Evolutionary conservation across 495 filamentous ascomycete genomes (phyloP).

Genomic region (Barbatosphaeria neglecta): DNA sequence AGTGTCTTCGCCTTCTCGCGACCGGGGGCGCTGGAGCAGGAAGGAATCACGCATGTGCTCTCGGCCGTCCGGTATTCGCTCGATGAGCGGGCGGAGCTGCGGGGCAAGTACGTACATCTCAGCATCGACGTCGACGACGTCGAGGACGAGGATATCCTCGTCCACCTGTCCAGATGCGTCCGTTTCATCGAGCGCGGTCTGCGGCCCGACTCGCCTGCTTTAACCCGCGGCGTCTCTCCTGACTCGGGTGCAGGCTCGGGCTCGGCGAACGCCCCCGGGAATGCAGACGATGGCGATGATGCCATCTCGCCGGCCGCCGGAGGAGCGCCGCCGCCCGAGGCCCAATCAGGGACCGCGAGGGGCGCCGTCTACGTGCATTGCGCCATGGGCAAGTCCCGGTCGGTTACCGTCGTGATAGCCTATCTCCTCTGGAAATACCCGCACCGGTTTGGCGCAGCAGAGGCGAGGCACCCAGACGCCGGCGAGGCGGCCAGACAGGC

Average conservation of each 20-base stretch:
- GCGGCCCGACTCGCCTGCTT: constrained; percentile 7
- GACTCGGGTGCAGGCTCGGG: constrained; percentile 61
- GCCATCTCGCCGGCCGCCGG: background rate
- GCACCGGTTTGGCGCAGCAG: constrained; percentile 24
- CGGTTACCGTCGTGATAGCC: constrained; percentile 70
- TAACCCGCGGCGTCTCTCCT: too few relatives aligned
- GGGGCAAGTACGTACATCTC: constrained; percentile 53
- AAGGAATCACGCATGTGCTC: constrained; percentile 82
- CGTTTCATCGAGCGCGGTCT: constrained; percentile 74
- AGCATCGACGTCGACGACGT: constrained; percentile 79
- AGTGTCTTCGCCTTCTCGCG: constrained; percentile 70
- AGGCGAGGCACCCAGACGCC: constrained; percentile 12
- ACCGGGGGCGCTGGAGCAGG: constrained; percentile 50
- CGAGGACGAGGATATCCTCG: constrained; percentile 73
- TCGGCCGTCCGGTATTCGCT: constrained; percentile 50
- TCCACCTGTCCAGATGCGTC: constrained; percentile 64
- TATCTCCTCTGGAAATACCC: constrained; percentile 63
- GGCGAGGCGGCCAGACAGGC: constrained; percentile 9
- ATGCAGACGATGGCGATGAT: constrained; percentile 4
- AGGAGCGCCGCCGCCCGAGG: background rate
- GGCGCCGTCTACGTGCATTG: constrained; percentile 46
- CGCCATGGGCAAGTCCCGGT: constrained; percentile 93
- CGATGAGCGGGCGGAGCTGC: constrained; percentile 21
- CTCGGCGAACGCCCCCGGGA: background rate
- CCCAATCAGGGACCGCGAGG: constrained; percentile 3